These are phyloP conservation scores for Macaranga tanarius DNA, from an alignment of 441 rosid genomes.

Conservation along the genomic window DNA sequence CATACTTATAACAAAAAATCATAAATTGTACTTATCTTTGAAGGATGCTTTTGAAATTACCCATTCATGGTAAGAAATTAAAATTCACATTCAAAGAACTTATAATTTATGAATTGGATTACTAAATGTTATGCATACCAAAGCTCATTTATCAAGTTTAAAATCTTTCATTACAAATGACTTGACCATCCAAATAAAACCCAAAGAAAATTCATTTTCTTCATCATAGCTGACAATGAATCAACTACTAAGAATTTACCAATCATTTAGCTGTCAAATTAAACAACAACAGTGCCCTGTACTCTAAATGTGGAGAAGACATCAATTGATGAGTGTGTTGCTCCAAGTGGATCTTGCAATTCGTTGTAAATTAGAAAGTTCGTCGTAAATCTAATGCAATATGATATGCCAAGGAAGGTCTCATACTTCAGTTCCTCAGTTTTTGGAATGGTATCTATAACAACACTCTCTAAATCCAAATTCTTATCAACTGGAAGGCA, in stretches of 20 bases:
- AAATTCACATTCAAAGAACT: not conserved
- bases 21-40: not conserved
- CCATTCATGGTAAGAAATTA: not conserved
- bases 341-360: not conserved
- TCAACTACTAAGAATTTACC: not conserved
- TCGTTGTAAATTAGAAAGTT: not conserved
- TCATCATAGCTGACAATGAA: not conserved
- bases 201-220: not conserved
- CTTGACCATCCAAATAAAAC: not conserved
- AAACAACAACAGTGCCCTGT: conserved; percentile 1
- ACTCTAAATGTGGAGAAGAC: not conserved
- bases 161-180: no score
- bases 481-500: not conserved
- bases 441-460: no score
- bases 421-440: not conserved
- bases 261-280: not conserved
- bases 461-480: not conserved
- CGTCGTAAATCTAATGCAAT: not conserved
- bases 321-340: not conserved
- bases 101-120: not conserved
- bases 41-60: conserved; percentile 3
- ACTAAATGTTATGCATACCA: not conserved
- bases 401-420: not conserved
- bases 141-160: not conserved
- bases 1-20: not conserved